Percentiles rank a stretch among this genome's conserved stretches.
phyloP scores from a whole-genome alignment of 2,329 filamentous ascomycete species.

The Colletotrichum sp. region DNA sequence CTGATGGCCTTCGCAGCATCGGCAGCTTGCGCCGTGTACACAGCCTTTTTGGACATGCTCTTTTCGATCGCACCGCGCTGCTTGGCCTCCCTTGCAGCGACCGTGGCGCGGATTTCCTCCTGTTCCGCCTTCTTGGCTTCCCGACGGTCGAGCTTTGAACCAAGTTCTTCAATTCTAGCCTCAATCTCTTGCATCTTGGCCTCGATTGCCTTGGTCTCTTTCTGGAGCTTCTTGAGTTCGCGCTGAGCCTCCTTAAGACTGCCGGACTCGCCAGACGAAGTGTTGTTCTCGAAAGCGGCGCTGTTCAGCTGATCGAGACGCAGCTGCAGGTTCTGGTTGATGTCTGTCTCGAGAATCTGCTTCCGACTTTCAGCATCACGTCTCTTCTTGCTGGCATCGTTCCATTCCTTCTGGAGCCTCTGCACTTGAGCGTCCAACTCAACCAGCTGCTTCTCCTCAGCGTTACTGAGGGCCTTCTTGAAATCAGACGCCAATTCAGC shows the following conservation, averaged over 20 bases:
- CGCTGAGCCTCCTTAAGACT: slow-evolving; percentile 79
- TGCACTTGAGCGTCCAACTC: slow-evolving; percentile 72
- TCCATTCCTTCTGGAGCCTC: slow-evolving; percentile 77
- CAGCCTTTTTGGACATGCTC: slow-evolving; percentile 85
- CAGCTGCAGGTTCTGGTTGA: slow-evolving; percentile 87
- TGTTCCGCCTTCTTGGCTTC: slow-evolving; percentile 64
- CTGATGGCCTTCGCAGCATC: slow-evolving; percentile 90
- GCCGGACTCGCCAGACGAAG: slow-evolving; percentile 49
- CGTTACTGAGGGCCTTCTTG: slow-evolving; percentile 82
- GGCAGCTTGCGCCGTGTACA: slow-evolving; percentile 75
- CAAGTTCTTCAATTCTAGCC: slow-evolving; percentile 63
- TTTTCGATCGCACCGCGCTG: slow-evolving; percentile 92
- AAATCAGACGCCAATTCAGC: slow-evolving; percentile 85
- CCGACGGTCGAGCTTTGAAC: slow-evolving; percentile 59
- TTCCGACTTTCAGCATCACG: slow-evolving; percentile 82
- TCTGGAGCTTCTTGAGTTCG: slow-evolving; percentile 80
- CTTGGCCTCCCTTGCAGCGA: slow-evolving; percentile 79
- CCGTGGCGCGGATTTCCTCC: slow-evolving; percentile 75
- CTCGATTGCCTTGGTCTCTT: slow-evolving; percentile 70
- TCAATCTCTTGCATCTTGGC: slow-evolving; percentile 78
- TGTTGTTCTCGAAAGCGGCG: slow-evolving; percentile 72
- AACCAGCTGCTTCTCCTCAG: slow-evolving; percentile 85
- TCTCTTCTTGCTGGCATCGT: slow-evolving; percentile 74
- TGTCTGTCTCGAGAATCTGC: slow-evolving; percentile 81
- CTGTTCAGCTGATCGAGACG: slow-evolving; percentile 86